phyloP scores from a whole-genome alignment of 495 filamentous ascomycete species.

The Physcia stellaris region DNA sequence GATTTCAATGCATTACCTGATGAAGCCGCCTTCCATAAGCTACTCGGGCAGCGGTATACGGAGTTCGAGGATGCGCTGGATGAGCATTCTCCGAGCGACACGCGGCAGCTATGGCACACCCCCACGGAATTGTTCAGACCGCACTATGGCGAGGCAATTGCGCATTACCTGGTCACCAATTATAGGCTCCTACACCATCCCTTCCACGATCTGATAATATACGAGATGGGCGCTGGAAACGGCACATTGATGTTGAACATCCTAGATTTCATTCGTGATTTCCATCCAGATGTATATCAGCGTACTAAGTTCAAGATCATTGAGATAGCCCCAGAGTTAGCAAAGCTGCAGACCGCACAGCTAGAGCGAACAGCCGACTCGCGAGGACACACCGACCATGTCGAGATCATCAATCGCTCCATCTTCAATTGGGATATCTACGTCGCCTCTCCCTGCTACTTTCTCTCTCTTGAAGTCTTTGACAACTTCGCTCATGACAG shows the following conservation, averaged over 20 bases:
- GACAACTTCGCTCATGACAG: slow-evolving; percentile 97
- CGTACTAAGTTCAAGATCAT: slow-evolving; percentile 92
- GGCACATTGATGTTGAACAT: slow-evolving; percentile 98
- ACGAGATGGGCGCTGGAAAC: slow-evolving; percentile 96
- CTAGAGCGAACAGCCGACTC: slow-evolving; percentile 46
- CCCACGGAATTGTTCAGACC: slow-evolving; percentile 94
- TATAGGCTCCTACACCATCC: slow-evolving; percentile 91
- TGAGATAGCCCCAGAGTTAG: slow-evolving; percentile 76
- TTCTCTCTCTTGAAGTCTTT: slow-evolving; percentile 93
- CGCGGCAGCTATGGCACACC: slow-evolving; percentile 94
- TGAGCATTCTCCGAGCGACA: slow-evolving; percentile 47
- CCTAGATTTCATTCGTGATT: slow-evolving; percentile 85
- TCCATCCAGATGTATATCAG: slow-evolving; percentile 82
- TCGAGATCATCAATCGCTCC: slow-evolving; percentile 87
- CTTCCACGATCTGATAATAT: slow-evolving; percentile 94
- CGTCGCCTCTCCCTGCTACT: slow-evolving; percentile 86
- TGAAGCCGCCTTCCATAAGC: slow-evolving; percentile 65
- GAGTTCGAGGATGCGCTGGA: slow-evolving; percentile 86
- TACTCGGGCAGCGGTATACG: slow-evolving; percentile 66
- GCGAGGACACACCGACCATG: slow-evolving; percentile 64
- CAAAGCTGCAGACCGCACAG: slow-evolving; percentile 59
- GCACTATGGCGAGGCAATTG: slow-evolving; percentile 93
- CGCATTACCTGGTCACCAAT: slow-evolving; percentile 84
- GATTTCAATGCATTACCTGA: slow-evolving; percentile 68
- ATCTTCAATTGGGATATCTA: slow-evolving; percentile 88